A percentile compares a stretch with the other conserved stretches of the same genome.
These are phyloP conservation scores for Aurantiochytrium sp. DNA, from an alignment of 108 stramenopile species.

Conservation along the genomic window DNA sequence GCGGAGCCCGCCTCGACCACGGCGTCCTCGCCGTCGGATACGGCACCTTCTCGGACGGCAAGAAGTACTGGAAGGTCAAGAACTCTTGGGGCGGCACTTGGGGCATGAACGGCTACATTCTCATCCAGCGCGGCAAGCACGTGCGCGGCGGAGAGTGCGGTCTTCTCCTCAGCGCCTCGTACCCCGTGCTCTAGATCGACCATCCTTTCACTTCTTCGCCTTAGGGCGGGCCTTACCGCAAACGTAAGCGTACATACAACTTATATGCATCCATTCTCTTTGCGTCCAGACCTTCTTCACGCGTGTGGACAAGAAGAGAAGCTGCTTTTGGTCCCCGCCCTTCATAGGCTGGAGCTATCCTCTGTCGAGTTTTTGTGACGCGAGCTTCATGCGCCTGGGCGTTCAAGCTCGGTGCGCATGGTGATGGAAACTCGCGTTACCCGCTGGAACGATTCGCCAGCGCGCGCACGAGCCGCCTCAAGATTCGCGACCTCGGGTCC, in stretches of 20 bases:
- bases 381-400: no score
- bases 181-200: slow-evolving; percentile 4
- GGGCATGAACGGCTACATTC: slow-evolving; percentile 85
- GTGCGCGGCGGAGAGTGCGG: slow-evolving; percentile 40
- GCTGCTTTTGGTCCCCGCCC: no score
- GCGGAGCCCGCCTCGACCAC: slow-evolving; percentile 80
- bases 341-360: no score
- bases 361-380: no score
- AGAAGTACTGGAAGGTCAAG: slow-evolving; percentile 73
- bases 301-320: no score
- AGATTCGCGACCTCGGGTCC: not conserved
- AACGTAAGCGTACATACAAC: no score
- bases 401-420: not conserved
- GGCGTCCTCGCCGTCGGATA: slow-evolving; percentile 93
- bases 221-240: no score
- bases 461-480: not conserved
- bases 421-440: not conserved
- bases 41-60: slow-evolving; percentile 68
- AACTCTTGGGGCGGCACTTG: slow-evolving; percentile 82
- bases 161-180: slow-evolving; percentile 7
- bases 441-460: not conserved
- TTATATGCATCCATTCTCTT: no score
- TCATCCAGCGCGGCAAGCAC: slow-evolving; percentile 47
- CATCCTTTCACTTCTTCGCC: not conserved
- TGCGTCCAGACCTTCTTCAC: no score